Base-by-base conservation (phyloP, 2,329 filamentous ascomycete species). In the Stenocarpella maydis region DNA sequence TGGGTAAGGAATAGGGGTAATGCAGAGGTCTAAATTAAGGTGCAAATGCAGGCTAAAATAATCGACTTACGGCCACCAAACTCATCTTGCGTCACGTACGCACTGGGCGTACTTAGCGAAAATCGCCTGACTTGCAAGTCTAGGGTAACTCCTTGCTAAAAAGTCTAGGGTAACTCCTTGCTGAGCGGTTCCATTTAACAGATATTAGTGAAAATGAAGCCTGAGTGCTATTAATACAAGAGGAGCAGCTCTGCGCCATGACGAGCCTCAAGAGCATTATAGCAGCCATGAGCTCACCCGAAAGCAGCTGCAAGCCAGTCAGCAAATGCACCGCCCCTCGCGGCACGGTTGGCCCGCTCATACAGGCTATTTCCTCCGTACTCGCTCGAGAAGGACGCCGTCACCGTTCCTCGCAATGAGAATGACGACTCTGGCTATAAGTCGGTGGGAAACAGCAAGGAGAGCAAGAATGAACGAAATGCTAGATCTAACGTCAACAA, bases 351-450 rank as follows among this genome's bases (percentile, higher is more conserved):
- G 58, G 47, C 19, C 26, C 41, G 41, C 58, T 61, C 41, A 6
- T 61, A 8, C 58, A 61, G 41, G 47, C 58, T 1, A 45, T 61
- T 5, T 47, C 58, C 26, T 61, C 58, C 1, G 58, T 61, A 19
- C 41, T 61, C 9, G 58, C 41, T 61, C 6, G 58, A 47, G 26
- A 34, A 47, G 7, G 58, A 61, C 10, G 58, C 58, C 28, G 28
- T 61, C n/a, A 47, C 41, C 14, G 41, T 61, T 31, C 58, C 58
- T 17, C 19, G n/a, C 2, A 47, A 47, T 4, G 41, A 47, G 4
- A 34, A 34, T 4, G 28, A 49, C 19, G 58, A 61, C n/a, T 61
- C 58, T 17, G 58, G 58, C 1, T 61, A 61, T 12, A 41, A 61
- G 41, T 61, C 58, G 0, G 34, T 61, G 26, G 26, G 19, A 19